Conservation (phyloP, 768 basidiomycete genomes). For the Kwoniella heveanensis region DNA sequence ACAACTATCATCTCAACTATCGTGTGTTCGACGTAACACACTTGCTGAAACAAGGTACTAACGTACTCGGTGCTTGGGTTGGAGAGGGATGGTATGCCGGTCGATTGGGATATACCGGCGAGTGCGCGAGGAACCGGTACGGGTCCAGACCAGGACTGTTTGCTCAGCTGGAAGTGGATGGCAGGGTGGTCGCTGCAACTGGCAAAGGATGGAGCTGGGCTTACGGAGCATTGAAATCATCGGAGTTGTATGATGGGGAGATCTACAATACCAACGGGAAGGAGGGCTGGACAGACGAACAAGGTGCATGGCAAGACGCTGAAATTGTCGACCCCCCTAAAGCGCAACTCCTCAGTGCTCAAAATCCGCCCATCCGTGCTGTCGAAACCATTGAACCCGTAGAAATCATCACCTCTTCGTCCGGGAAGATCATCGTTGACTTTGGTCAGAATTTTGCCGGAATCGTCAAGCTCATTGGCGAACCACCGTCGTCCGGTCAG, state of each 20-base stretch:
- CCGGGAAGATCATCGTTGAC: conserved; percentile 44
- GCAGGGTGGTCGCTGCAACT: conserved; percentile 12
- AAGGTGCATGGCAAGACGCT: background rate
- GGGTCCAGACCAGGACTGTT: conserved; percentile 28
- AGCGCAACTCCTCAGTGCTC: conserved; percentile 28
- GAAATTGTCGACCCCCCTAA: conserved; percentile 25
- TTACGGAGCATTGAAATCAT: conserved; percentile 16
- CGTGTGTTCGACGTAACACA: conserved; percentile 29
- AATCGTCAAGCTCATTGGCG: conserved; percentile 26
- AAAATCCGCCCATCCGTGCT: background rate
- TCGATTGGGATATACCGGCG: conserved; percentile 16
- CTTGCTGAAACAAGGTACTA: conserved; percentile 3
- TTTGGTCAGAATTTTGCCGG: conserved; percentile 53
- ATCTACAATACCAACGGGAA: conserved; percentile 17
- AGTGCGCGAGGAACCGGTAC: conserved; percentile 20
- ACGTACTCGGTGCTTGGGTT: conserved; percentile 10
- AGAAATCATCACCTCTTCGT: conserved; percentile 43
- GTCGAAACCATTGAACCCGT: conserved; percentile 17
- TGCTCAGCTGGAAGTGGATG: conserved; percentile 37
- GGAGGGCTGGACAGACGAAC: conserved; percentile 8
- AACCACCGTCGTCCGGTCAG: background rate
- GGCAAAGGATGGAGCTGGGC: conserved; percentile 21
- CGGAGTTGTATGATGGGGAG: conserved; percentile 42
- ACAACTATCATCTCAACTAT: conserved; percentile 28
- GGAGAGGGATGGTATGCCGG: conserved; percentile 32